Percentiles rank a stretch among this genome's conserved stretches.
These are phyloP conservation scores for Massarina eburnea DNA, from an alignment of 2,329 filamentous ascomycete genomes.

Conservation along the genomic window DNA sequence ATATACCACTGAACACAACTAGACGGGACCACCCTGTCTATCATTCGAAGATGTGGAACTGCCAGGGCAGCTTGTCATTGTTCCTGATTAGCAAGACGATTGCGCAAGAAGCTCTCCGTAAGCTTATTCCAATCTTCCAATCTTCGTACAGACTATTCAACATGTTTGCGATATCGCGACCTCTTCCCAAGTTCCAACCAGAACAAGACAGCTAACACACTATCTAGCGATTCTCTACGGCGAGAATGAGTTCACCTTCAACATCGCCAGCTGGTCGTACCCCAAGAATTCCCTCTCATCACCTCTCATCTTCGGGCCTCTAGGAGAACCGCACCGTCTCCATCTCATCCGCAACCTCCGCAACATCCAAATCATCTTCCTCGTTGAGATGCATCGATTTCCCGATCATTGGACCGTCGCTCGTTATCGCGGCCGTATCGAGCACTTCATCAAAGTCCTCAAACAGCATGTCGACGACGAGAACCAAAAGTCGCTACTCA, in stretches of 20 bases:
- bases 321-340: constrained; percentile 13
- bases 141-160: too few species aligned
- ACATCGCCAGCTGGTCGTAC: constrained; percentile 8
- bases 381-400: neutral
- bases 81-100: too few species aligned
- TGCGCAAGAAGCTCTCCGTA: too few species aligned
- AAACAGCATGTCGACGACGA: constrained; percentile 21
- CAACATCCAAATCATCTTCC: constrained; percentile 10
- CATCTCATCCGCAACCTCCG: constrained; percentile 20
- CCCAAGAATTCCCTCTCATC: constrained; percentile 13
- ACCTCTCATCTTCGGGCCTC: constrained; percentile 19
- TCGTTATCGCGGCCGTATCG: constrained; percentile 20
- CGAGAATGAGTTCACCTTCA: constrained; percentile 22
- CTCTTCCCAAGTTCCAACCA: too few species aligned
- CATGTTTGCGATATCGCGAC: too few species aligned
- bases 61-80: too few species aligned
- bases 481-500: constrained; percentile 17
- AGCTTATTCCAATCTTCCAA: too few species aligned
- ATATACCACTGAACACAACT: too few species aligned
- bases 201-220: too few species aligned
- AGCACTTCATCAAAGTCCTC: constrained; percentile 22
- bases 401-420: constrained; percentile 16
- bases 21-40: too few species aligned
- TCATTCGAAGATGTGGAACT: too few species aligned
- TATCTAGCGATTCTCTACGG: constrained; percentile 25